Conservation (phyloP, 768 basidiomycete genomes). For the Royoungia palumana region DNA sequence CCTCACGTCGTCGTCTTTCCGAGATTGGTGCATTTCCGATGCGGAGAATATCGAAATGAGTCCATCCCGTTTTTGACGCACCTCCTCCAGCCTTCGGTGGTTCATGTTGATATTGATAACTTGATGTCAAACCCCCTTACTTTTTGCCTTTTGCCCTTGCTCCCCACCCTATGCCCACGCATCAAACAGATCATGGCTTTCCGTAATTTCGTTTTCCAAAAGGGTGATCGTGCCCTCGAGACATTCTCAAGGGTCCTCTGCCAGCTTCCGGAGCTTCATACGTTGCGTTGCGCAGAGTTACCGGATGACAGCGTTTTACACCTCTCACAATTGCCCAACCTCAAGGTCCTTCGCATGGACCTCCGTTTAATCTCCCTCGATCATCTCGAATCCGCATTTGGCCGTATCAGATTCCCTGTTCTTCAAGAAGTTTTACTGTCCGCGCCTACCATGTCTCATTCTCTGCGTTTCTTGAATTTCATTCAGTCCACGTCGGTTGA, state of each 20-base stretch:
- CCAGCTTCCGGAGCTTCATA: constrained; percentile 19
- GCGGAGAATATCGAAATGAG: constrained; percentile 22
- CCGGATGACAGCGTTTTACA: constrained; percentile 23
- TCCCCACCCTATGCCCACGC: constrained; percentile 23
- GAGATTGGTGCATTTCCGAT: constrained; percentile 26
- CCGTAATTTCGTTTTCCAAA: constrained; percentile 27
- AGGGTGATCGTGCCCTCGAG: constrained; percentile 22
- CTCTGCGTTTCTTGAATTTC: constrained; percentile 25
- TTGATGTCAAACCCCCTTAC: constrained; percentile 27
- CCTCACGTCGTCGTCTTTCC: constrained; percentile 22
- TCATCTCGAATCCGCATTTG: constrained; percentile 14
- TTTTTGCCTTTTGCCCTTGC: constrained; percentile 11
- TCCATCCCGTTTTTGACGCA: constrained; percentile 24
- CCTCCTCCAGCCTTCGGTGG: constrained; percentile 25
- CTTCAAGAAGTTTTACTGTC: constrained; percentile 24
- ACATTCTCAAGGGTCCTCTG: constrained; percentile 23
- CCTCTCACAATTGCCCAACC: constrained; percentile 19
- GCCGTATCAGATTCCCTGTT: constrained; percentile 15
- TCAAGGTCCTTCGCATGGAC: constrained; percentile 26
- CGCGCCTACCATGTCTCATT: constrained; percentile 20
- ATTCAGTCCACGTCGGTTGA: constrained; percentile 26
- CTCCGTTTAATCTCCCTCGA: constrained; percentile 24
- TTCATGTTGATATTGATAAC: constrained; percentile 29
- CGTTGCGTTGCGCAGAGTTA: constrained; percentile 26
- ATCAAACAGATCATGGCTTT: constrained; percentile 29